These are phyloP conservation scores for Bretziella fagacearum DNA, from an alignment of 2,329 filamentous ascomycete genomes.

Conservation along the genomic window DNA sequence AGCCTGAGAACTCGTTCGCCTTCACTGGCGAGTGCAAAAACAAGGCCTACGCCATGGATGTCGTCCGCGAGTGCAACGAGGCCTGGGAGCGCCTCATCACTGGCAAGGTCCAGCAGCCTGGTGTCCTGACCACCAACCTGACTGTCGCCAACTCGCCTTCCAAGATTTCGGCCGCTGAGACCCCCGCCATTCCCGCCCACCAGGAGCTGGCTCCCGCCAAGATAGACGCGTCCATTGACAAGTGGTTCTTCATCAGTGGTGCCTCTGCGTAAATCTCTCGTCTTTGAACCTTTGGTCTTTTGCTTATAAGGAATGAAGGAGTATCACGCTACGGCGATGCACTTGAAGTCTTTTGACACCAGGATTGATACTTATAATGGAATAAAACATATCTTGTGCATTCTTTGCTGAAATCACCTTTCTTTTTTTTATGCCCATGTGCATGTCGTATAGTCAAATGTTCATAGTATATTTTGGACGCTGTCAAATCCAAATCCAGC, in stretches of 20 bases:
- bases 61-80: constrained; percentile 88
- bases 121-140: constrained; percentile 67
- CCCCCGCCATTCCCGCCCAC: constrained; percentile 60
- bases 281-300: constrained; percentile 15
- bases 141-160: constrained; percentile 56
- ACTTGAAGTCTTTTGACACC: constrained; percentile 17
- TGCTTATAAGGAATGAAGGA: constrained; percentile 18
- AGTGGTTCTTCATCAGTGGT: constrained; percentile 99
- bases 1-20: constrained; percentile 99
- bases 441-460: too few species aligned
- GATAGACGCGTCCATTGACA: constrained; percentile 94
- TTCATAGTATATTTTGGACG: too few species aligned
- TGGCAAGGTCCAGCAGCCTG: constrained; percentile 65
- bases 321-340: neutral
- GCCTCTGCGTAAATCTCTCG: constrained; percentile 51
- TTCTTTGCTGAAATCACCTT: neutral
- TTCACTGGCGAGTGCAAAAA: constrained; percentile 99
- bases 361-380: neutral
- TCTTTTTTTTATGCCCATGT: too few species aligned
- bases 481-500: too few species aligned
- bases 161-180: constrained; percentile 50
- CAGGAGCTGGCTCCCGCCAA: constrained; percentile 71
- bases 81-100: constrained; percentile 94
- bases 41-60: constrained; percentile 92
- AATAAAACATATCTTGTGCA: neutral